phyloP scores from a whole-genome alignment of 1,284 basidiomycete species.

The Moesziomyces globuligerus region DNA sequence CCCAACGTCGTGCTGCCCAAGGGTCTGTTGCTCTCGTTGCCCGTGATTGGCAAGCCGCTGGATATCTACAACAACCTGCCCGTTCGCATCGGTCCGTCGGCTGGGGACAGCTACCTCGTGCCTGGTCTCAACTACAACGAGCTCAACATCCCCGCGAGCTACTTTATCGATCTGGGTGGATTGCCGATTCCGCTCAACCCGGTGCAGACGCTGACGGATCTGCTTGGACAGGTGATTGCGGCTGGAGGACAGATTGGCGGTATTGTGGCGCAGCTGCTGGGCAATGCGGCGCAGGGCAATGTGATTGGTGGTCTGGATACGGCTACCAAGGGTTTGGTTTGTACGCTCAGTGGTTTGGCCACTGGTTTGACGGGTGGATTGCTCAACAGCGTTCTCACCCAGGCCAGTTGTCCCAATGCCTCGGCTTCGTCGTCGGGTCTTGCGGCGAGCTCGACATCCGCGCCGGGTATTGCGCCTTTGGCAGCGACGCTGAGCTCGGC shows the following conservation, averaged over 20 bases:
- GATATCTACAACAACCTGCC: conserved; percentile 50
- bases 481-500: conserved; percentile 1
- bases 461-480: background rate
- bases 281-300: conserved; percentile 10
- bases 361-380: conserved; percentile 9
- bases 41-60: conserved; percentile 43
- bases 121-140: conserved; percentile 51
- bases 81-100: conserved; percentile 32
- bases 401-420: conserved; percentile 24
- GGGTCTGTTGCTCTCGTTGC: conserved; percentile 46
- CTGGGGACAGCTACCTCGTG: conserved; percentile 44
- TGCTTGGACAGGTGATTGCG: conserved; percentile 9
- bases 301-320: conserved; percentile 15
- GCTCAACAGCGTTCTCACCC: conserved; percentile 13
- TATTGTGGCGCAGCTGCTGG: conserved; percentile 10
- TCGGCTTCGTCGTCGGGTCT: conserved; percentile 11
- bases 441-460: conserved; percentile 7
- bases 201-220: conserved; percentile 6
- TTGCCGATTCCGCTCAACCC: conserved; percentile 19
- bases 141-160: conserved; percentile 41
- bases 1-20: conserved; percentile 47
- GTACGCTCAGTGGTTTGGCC: conserved; percentile 10
- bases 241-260: conserved; percentile 1
- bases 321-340: conserved; percentile 12
- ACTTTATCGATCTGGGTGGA: conserved; percentile 22